Conservation (phyloP, 2,329 filamentous ascomycete genomes). For the Phyllosticta citriasiana region DNA sequence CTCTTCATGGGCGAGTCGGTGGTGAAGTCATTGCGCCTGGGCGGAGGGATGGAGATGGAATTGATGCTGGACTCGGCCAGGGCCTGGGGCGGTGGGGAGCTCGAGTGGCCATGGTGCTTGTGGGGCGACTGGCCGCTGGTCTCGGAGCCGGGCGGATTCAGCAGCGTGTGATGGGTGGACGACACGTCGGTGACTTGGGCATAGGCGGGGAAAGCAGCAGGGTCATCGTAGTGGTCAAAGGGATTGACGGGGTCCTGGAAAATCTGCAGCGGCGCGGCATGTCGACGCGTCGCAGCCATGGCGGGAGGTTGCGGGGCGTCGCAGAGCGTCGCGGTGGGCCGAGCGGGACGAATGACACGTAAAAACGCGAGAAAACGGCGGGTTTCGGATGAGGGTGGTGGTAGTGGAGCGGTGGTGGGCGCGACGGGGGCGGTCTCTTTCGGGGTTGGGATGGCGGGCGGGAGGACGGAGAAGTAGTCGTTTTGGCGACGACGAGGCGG, state of each 20-base stretch:
- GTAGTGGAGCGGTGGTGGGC: slow-evolving; percentile 1
- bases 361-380: slow-evolving; percentile 26
- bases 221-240: slow-evolving; percentile 30
- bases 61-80: slow-evolving; percentile 56
- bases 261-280: slow-evolving; percentile 45
- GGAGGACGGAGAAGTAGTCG: slow-evolving; percentile 4
- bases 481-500: not conserved
- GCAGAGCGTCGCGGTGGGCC: slow-evolving; percentile 21
- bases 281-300: slow-evolving; percentile 48
- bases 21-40: slow-evolving; percentile 41
- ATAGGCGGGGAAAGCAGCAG: slow-evolving; percentile 38
- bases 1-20: slow-evolving; percentile 65
- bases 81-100: slow-evolving; percentile 48
- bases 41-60: slow-evolving; percentile 57
- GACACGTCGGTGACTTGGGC: slow-evolving; percentile 35
- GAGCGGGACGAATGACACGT: slow-evolving; percentile 28
- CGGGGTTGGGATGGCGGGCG: slow-evolving; percentile 2
- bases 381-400: slow-evolving; percentile 14
- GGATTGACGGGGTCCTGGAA: slow-evolving; percentile 45
- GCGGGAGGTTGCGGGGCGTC: slow-evolving; percentile 20
- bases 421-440: slow-evolving; percentile 2
- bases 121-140: slow-evolving; percentile 55
- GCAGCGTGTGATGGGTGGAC: slow-evolving; percentile 52
- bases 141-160: slow-evolving; percentile 50
- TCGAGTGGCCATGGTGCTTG: slow-evolving; percentile 50